A percentile compares a stretch with the other conserved stretches of the same genome.
Conservation (phyloP, 2,329 filamentous ascomycete species). For the Fusarium coffeatum region DNA sequence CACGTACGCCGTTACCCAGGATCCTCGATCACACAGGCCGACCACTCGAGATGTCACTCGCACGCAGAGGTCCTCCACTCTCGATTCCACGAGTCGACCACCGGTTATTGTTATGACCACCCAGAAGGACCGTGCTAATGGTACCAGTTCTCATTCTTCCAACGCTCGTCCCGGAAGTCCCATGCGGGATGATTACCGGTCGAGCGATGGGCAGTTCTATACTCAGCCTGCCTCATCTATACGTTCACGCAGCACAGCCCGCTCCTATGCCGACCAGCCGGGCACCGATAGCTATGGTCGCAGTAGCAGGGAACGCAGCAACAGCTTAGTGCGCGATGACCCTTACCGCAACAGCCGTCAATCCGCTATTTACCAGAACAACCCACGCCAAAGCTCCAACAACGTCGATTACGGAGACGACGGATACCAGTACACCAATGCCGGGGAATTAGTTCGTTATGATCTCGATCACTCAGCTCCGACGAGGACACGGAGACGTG, state of each 20-base stretch:
- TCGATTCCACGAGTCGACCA: conserved; percentile 62
- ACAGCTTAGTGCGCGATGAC: conserved; percentile 58
- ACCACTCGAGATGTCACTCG: conserved; percentile 62
- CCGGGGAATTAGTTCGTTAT: conserved; percentile 70
- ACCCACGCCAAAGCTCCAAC: conserved; percentile 57
- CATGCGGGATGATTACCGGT: conserved; percentile 62
- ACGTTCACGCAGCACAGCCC: conserved; percentile 61
- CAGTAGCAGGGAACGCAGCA: conserved; percentile 62
- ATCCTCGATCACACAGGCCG: conserved; percentile 60
- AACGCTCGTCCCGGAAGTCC: conserved; percentile 58
- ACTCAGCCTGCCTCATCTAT: conserved; percentile 69
- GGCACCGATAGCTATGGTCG: conserved; percentile 65
- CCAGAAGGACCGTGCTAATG: conserved; percentile 57
- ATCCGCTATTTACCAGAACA: conserved; percentile 58
- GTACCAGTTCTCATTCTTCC: conserved; percentile 54
- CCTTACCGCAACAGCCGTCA: conserved; percentile 61
- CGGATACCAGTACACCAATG: conserved; percentile 73
- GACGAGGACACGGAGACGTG: conserved; percentile 58
- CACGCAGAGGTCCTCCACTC: conserved; percentile 60
- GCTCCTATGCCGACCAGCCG: conserved; percentile 61
- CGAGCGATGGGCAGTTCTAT: conserved; percentile 65
- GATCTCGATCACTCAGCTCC: conserved; percentile 66
- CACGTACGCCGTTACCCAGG: conserved; percentile 67
- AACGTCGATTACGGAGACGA: conserved; percentile 67
- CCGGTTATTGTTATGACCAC: conserved; percentile 69